These are phyloP conservation scores for Cylindrodendrum hubeiense DNA, from an alignment of 2,329 filamentous ascomycete species.

Conservation along the genomic window DNA sequence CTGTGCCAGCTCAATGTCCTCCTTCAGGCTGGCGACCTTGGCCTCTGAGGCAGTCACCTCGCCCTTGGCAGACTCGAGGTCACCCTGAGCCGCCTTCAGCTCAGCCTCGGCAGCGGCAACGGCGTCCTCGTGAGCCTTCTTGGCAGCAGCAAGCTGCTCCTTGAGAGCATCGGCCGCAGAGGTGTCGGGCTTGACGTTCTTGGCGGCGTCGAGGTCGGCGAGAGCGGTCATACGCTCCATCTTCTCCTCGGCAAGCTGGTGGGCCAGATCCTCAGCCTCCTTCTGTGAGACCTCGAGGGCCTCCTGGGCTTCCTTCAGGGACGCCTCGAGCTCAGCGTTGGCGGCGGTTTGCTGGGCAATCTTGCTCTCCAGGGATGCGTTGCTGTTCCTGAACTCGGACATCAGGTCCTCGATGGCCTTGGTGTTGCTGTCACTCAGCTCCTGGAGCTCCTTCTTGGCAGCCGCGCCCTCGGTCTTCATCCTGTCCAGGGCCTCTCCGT, in stretches of 20 bases:
- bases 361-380: slow-evolving; percentile 50
- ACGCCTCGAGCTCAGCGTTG: slow-evolving; percentile 51
- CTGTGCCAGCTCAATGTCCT: slow-evolving; percentile 61
- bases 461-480: slow-evolving; percentile 55
- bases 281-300: slow-evolving; percentile 59
- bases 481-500: slow-evolving; percentile 56
- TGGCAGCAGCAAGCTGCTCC: slow-evolving; percentile 61
- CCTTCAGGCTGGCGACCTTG: slow-evolving; percentile 45
- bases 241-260: slow-evolving; percentile 69
- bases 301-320: slow-evolving; percentile 55
- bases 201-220: slow-evolving; percentile 70
- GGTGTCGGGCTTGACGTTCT: slow-evolving; percentile 68
- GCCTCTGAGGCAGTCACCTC: slow-evolving; percentile 53
- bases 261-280: slow-evolving; percentile 63
- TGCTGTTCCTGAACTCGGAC: slow-evolving; percentile 52
- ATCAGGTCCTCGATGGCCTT: slow-evolving; percentile 57
- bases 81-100: slow-evolving; percentile 51
- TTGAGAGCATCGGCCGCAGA: slow-evolving; percentile 65
- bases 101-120: slow-evolving; percentile 50
- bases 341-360: slow-evolving; percentile 51
- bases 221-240: slow-evolving; percentile 70
- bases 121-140: slow-evolving; percentile 60
- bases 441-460: slow-evolving; percentile 58
- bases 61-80: slow-evolving; percentile 50
- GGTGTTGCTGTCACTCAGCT: slow-evolving; percentile 52